phyloP scores from a whole-genome alignment of 129 eudicot genomes.

The Pseudognaphalium luteoalbum region DNA sequence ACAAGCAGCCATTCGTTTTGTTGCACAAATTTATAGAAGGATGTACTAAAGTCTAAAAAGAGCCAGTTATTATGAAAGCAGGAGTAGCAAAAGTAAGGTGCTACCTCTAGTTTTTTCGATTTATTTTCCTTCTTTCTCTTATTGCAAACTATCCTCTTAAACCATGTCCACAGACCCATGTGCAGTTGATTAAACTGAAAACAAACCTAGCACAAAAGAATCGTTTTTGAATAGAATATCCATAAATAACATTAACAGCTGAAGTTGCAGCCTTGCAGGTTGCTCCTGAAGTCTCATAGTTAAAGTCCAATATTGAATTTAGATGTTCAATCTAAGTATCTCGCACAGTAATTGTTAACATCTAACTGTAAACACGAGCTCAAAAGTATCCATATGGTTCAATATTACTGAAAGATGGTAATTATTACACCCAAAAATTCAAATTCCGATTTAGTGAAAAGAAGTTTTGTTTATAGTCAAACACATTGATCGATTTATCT shows the following conservation, averaged over 20 bases:
- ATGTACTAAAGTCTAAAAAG: background rate
- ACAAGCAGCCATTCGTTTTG: background rate
- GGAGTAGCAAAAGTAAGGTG: background rate
- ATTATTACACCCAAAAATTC: background rate
- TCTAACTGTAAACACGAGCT: background rate
- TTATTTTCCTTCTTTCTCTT: constrained; percentile 34
- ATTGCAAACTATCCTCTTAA: constrained; percentile 34
- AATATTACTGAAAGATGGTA: background rate
- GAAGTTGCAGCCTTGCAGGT: constrained; percentile 11
- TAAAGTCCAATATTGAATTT: constrained; percentile 9
- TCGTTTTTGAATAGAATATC: background rate
- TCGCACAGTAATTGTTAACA: background rate
- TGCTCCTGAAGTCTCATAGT: background rate
- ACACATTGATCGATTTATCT: background rate
- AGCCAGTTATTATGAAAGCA: background rate
- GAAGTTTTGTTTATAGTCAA: background rate
- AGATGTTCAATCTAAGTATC: background rate
- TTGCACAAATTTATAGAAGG: background rate
- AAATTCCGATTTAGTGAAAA: background rate
- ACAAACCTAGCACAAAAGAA: constrained; percentile 21
- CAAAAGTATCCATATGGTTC: background rate
- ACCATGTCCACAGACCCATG: constrained; percentile 48
- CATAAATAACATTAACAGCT: background rate
- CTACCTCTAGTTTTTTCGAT: constrained; percentile 39
- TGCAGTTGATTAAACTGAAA: constrained; percentile 12